Percentiles rank a stretch among this genome's conserved stretches.
phyloP scores from a whole-genome alignment of 2,329 filamentous ascomycete species.

The Colletotrichum falcatum region DNA sequence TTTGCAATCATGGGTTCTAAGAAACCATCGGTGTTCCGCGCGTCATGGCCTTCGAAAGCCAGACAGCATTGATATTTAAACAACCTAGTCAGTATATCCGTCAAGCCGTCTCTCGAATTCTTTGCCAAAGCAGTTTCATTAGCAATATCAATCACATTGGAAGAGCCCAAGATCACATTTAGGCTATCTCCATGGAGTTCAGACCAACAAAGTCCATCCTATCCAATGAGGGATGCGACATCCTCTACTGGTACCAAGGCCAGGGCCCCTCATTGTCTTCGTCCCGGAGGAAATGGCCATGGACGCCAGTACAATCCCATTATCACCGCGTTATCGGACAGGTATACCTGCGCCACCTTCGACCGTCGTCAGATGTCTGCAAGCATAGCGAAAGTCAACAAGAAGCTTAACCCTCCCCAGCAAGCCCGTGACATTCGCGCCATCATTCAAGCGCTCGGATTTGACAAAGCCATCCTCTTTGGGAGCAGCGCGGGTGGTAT shows the following conservation, averaged over 20 bases:
- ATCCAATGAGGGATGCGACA: constrained; percentile 48
- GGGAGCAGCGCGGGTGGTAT: constrained; percentile 49
- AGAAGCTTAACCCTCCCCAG: constrained; percentile 45
- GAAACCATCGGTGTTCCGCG: rapidly evolving
- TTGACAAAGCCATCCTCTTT: constrained; percentile 46
- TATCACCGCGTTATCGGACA: constrained; percentile 45
- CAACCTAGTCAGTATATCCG: neutral
- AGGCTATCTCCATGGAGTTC: constrained; percentile 39
- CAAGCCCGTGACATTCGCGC: constrained; percentile 49
- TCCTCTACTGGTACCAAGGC: constrained; percentile 50
- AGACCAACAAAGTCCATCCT: constrained; percentile 43
- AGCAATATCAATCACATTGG: no score
- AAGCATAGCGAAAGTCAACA: constrained; percentile 45
- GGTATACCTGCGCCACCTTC: constrained; percentile 49
- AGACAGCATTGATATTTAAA: neutral
- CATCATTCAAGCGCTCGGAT: constrained; percentile 47
- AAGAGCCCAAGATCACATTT: neutral
- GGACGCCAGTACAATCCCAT: constrained; percentile 48
- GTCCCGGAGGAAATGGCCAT: constrained; percentile 51
- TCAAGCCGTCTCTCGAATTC: no score
- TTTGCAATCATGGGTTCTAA: neutral
- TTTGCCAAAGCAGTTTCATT: neutral
- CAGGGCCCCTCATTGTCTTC: constrained; percentile 49
- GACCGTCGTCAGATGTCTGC: constrained; percentile 51
- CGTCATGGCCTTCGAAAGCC: no score